Evolutionary conservation across 2,329 filamentous ascomycete genomes (phyloP), one percentile per base, ranked within the genome.

Genomic region (Sarocladium brachiariae): DNA sequence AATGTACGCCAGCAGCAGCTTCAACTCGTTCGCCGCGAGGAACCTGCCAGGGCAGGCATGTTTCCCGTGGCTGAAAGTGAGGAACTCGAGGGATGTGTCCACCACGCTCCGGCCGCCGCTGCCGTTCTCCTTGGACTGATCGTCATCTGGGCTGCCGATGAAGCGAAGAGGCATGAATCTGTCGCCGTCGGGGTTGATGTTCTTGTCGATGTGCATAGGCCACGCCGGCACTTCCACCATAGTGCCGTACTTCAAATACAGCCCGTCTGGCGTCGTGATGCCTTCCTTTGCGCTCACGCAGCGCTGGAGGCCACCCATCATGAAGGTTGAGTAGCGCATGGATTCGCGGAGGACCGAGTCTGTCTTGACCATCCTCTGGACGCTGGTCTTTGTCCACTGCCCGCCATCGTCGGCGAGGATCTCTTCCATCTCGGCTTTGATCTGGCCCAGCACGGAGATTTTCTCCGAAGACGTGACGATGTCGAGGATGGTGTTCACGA

Each of bases 181-280:
- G 13, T 68, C 62, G 18, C 68, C 61, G 39, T 60, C 55, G 8
- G 59, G 55, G 53, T 63, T 69, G 49, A 57, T 23, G 1, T 64
- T 62, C 7, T 64, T 56, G 56, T 76, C 73, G 3, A 57, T 58
- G 47, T 62, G 63, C 53, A 70, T 56, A 18, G 65, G 67, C n/a
- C 65, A 59, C n/a, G 65, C 55, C 0, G 73, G 67, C 0, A 72
- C 61, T 51, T 76, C 67, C 30, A 76, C 65, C 9, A 65, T 63
- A 5, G 67, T 67, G 23, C 72, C 72, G 2, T 66, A 61, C 0
- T 72, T 71, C 8, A 76, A 65, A 31, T 70, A 66, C 46, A 78
- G 73, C 16, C 78, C 78, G 58, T 77, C 76, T 35, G 76, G 77
- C 2, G 80, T 72, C 2, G 70, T 70, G 56, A 81, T n/a, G 19